Base-by-base conservation (phyloP, 78 protist species). In the Dictyostelium intermedium region DNA sequence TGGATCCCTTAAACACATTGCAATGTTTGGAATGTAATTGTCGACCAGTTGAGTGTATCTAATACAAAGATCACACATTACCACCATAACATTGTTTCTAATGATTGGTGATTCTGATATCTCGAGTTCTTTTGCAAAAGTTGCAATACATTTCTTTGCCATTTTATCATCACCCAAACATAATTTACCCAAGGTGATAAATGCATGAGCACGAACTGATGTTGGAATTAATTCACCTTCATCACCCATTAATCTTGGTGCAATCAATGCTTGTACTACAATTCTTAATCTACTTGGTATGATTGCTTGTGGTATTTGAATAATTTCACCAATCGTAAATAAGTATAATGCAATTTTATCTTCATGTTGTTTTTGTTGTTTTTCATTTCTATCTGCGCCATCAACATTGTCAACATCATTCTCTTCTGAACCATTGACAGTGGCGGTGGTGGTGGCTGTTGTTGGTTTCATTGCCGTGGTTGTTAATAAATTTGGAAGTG, bases 61-160 rank as follows among this genome's bases (percentile, higher is more conserved):
- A 34, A 96, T 83, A 81, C 98, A 97, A 27, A 97, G 91, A 35
- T 97, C 98, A 61, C 96, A 86, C 97, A 97, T 87, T 76, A 97
- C 91, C 16, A 97, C 96, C 95, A 95, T 84, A 13, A 92, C 89
- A 56, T 97, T 97, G 82, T 97, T 97, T 27, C 98, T 69, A 25
- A 97, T 89, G 39, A 93, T 89, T 18, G 95, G 92, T 23, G 84
- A 82, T 14, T 87, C 87, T 0, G 93, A 56, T 61, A 83, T 63
- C 27, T 97, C 96, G 34, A 97, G 60, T 43, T 95, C 97, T 18
- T 93, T 89, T 34, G 97, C 93, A 84, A 96, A 82, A 3, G 95
- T 83, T 2, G 97, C 87, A 27, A 96, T 85, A 70, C 92, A 89
- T 30, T 20, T 37, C 91, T 96, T 96, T 37, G 97, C 97, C 61